Conservation (phyloP, 2,329 filamentous ascomycete genomes). For the Nemania serpens region DNA sequence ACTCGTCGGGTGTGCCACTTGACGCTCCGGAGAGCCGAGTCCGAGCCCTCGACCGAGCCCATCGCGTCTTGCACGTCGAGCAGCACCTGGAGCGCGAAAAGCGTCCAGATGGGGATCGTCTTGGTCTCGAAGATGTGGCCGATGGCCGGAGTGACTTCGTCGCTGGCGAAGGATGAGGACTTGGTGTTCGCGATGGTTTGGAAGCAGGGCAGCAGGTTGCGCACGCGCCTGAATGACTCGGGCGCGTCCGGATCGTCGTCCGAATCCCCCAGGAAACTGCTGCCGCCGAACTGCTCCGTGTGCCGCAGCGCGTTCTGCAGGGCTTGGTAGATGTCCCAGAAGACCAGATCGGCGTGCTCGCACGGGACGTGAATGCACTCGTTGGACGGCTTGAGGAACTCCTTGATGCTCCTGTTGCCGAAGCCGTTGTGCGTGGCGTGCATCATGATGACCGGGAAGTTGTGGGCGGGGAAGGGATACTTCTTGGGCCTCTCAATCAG, state of each 20-base stretch:
- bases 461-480: background rate
- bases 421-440: background rate
- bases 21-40: background rate
- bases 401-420: background rate
- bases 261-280: background rate
- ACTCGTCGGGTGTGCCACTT: background rate
- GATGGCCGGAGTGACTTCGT: background rate
- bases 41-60: too few species aligned
- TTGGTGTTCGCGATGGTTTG: background rate
- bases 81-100: background rate
- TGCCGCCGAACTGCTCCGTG: background rate
- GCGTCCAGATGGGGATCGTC: background rate
- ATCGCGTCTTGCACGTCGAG: background rate
- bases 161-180: background rate
- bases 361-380: background rate
- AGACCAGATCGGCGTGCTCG: background rate
- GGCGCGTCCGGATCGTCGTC: background rate
- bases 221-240: background rate
- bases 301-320: background rate
- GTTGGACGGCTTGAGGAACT: background rate
- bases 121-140: background rate
- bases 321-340: background rate
- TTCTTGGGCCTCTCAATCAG: background rate
- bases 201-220: background rate
- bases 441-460: background rate